phyloP scores from a whole-genome alignment of 2,329 filamentous ascomycete species.

The Pseudocercospora cruenta region DNA sequence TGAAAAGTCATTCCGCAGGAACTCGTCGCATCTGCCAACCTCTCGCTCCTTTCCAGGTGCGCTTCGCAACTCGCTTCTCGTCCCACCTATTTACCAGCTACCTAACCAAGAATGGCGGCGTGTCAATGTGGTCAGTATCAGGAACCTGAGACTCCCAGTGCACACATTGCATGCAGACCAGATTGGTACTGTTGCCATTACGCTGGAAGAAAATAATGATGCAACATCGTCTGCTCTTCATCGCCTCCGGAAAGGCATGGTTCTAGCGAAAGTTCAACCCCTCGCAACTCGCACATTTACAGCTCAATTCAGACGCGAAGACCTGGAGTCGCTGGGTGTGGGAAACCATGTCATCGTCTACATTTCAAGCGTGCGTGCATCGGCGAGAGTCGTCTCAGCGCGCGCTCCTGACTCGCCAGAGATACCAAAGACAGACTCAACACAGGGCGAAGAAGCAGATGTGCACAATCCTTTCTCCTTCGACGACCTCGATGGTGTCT shows the following conservation, averaged over 20 bases:
- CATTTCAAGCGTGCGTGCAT: conserved; percentile 81
- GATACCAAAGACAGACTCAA: background rate
- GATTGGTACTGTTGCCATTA: conserved; percentile 84
- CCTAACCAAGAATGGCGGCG: conserved; percentile 71
- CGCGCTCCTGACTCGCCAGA: conserved; percentile 35
- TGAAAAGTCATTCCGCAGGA: conserved; percentile 33
- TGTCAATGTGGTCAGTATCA: conserved; percentile 80
- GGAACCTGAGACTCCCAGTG: conserved; percentile 84
- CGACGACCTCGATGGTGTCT: conserved; percentile 28
- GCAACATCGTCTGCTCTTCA: conserved; percentile 36
- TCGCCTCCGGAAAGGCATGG: conserved; percentile 75
- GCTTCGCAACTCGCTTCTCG: conserved; percentile 37
- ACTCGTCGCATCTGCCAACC: conserved; percentile 40
- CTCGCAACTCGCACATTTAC: conserved; percentile 56
- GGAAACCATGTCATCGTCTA: conserved; percentile 80
- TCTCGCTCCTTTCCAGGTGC: conserved; percentile 55
- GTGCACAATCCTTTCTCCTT: conserved; percentile 31
- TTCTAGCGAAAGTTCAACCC: conserved; percentile 66
- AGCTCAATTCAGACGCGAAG: conserved; percentile 69
- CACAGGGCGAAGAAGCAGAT: conserved; percentile 40
- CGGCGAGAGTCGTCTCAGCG: conserved; percentile 69
- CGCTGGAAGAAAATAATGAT: conserved; percentile 50
- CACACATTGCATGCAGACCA: conserved; percentile 75
- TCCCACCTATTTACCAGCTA: conserved; percentile 29
- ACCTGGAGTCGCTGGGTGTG: conserved; percentile 65